Conservation (phyloP, 1,139 yeast species). For the Pneumocystis jirovecii region DNA sequence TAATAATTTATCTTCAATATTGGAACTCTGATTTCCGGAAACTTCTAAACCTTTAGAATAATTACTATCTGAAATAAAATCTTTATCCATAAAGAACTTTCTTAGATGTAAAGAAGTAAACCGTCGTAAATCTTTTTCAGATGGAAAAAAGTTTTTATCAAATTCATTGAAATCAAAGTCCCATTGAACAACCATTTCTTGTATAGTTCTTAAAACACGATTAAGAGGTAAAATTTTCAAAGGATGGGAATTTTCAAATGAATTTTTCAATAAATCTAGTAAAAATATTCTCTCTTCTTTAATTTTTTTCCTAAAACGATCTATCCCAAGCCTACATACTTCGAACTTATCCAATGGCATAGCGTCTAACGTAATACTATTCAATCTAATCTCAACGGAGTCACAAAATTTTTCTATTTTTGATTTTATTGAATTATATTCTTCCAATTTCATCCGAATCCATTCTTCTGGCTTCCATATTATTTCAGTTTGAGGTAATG, state of each 20-base stretch:
- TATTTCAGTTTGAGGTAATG: conserved; percentile 59
- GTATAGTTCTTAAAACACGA: conserved; percentile 51
- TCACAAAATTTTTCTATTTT: conserved; percentile 51
- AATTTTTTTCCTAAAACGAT: conserved; percentile 41
- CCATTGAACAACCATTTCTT: conserved; percentile 77
- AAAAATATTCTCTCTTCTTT: conserved; percentile 38
- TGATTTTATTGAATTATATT: conserved; percentile 38
- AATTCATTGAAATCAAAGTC: conserved; percentile 73
- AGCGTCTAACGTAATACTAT: conserved; percentile 67
- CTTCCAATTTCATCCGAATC: conserved; percentile 51
- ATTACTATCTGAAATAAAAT: conserved; percentile 3
- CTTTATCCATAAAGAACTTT: conserved; percentile 45
- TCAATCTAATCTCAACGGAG: conserved; percentile 56
- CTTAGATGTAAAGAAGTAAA: conserved; percentile 80
- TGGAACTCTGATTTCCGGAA: neutral
- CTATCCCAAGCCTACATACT: conserved; percentile 47
- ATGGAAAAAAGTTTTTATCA: conserved; percentile 64
- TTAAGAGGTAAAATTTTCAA: conserved; percentile 60
- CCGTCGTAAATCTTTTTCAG: conserved; percentile 84
- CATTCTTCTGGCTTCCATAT: conserved; percentile 63
- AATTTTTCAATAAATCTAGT: conserved; percentile 32
- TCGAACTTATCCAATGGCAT: conserved; percentile 48
- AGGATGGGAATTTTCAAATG: conserved; percentile 44
- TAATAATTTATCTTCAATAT: neutral
- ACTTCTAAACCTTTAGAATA: neutral